Evolutionary conservation across 108 stramenopile species (phyloP).

Genomic region (Skeletonema tropicum): DNA sequence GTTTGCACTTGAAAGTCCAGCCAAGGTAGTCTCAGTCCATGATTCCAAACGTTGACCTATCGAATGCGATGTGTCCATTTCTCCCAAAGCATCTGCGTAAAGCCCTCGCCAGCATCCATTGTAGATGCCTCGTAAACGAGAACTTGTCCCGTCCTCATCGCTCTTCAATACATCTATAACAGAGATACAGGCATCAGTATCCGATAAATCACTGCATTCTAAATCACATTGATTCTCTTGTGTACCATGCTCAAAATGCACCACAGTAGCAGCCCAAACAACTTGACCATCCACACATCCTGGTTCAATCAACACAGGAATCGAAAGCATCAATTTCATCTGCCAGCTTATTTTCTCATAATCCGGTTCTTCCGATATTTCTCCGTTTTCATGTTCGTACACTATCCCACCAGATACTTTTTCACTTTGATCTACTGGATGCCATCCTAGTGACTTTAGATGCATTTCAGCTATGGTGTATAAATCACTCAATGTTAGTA

Average conservation of each 20-base stretch:
- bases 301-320: constrained; percentile 27
- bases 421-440: constrained; percentile 11
- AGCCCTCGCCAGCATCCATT: constrained; percentile 25
- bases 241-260: constrained; percentile 17
- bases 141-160: constrained; percentile 25
- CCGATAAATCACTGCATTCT: background rate
- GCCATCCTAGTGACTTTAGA: constrained; percentile 19
- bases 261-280: constrained; percentile 27
- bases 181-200: constrained; percentile 6
- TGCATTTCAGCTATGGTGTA: constrained; percentile 6
- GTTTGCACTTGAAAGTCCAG: constrained; percentile 13
- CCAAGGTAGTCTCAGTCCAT: constrained; percentile 28
- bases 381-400: constrained; percentile 26
- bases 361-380: constrained; percentile 22
- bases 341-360: constrained; percentile 14
- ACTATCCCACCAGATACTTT: constrained; percentile 17
- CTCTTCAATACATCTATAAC: constrained; percentile 32
- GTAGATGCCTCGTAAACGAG: constrained; percentile 25
- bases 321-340: constrained; percentile 26
- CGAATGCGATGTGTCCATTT: constrained; percentile 11
- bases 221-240: constrained; percentile 22
- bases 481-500: constrained; percentile 14
- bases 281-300: constrained; percentile 26
- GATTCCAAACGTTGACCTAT: constrained; percentile 10
- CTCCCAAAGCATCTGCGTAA: constrained; percentile 29